phyloP scores from a whole-genome alignment of 768 basidiomycete genomes.

The Trametes maxima region DNA sequence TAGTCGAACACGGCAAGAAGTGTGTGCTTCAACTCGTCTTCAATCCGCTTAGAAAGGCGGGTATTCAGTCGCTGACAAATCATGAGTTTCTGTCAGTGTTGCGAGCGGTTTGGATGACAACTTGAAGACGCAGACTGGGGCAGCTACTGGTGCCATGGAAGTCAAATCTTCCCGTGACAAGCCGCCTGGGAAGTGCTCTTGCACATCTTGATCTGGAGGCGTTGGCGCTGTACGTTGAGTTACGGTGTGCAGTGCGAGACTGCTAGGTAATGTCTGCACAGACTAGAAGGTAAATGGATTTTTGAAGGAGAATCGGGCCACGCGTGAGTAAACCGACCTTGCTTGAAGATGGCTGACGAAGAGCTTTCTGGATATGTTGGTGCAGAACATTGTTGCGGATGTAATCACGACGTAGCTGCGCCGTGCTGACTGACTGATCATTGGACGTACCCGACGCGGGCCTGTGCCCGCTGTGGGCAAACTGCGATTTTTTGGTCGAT shows the following conservation, averaged over 20 bases:
- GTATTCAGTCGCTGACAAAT: too few species aligned
- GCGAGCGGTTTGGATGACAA: too few species aligned
- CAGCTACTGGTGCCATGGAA: not conserved
- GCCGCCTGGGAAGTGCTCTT: constrained; percentile 6
- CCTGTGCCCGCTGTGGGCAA: not conserved
- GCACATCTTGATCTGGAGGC: not conserved
- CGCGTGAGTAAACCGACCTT: not conserved
- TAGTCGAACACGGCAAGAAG: constrained; percentile 8
- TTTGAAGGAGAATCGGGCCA: not conserved
- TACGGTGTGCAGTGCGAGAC: constrained; percentile 1
- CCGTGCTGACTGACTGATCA: not conserved
- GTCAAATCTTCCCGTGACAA: constrained; percentile 13
- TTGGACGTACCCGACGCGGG: not conserved
- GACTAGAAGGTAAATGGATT: not conserved
- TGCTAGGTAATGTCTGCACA: not conserved
- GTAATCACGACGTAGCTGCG: not conserved
- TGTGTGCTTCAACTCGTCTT: constrained; percentile 7
- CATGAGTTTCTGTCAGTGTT: too few species aligned
- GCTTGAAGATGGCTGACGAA: not conserved
- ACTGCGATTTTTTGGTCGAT: not conserved
- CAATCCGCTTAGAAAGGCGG: not conserved
- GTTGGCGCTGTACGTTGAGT: not conserved
- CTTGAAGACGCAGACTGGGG: not conserved
- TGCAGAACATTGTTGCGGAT: constrained; percentile 8
- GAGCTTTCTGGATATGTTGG: constrained; percentile 7